phyloP scores from a whole-genome alignment of 1,284 basidiomycete genomes.

The Sphaerobolus stellatus region DNA sequence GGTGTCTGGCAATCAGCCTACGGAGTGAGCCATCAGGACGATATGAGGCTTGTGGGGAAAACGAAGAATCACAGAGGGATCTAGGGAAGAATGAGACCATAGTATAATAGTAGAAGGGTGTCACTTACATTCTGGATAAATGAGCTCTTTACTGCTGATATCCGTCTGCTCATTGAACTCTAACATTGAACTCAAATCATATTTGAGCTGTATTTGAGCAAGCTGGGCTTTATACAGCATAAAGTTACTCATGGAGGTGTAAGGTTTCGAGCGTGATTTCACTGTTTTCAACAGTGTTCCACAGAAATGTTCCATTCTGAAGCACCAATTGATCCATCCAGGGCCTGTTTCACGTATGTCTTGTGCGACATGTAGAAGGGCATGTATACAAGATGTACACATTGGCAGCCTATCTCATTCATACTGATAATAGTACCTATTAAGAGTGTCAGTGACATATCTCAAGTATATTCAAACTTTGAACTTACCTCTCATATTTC shows the following conservation, averaged over 20 bases:
- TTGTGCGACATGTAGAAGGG: conserved; percentile 21
- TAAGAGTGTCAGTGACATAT: not conserved
- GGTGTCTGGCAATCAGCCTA: not conserved
- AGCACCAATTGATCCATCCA: conserved; percentile 21
- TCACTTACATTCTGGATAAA: not conserved
- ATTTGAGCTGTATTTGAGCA: not conserved
- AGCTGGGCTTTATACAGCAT: not conserved
- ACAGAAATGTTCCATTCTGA: conserved; percentile 12
- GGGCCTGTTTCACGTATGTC: conserved; percentile 17
- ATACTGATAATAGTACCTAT: conserved; percentile 26
- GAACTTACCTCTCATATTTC: conserved; percentile 38
- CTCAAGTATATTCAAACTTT: not conserved
- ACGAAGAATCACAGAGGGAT: not conserved
- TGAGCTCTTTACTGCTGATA: not conserved
- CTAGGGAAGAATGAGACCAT: not conserved
- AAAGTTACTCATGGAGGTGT: not conserved
- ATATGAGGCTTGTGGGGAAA: not conserved
- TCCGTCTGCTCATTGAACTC: not conserved
- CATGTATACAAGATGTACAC: conserved; percentile 23
- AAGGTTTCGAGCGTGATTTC: not conserved
- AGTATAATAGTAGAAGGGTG: not conserved
- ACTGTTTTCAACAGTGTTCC: not conserved
- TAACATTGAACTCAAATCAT: not conserved
- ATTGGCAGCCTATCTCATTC: conserved; percentile 8
- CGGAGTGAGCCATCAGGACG: not conserved